Evolutionary conservation across 768 basidiomycete genomes (phyloP).

Genomic region (Suillus plorans): DNA sequence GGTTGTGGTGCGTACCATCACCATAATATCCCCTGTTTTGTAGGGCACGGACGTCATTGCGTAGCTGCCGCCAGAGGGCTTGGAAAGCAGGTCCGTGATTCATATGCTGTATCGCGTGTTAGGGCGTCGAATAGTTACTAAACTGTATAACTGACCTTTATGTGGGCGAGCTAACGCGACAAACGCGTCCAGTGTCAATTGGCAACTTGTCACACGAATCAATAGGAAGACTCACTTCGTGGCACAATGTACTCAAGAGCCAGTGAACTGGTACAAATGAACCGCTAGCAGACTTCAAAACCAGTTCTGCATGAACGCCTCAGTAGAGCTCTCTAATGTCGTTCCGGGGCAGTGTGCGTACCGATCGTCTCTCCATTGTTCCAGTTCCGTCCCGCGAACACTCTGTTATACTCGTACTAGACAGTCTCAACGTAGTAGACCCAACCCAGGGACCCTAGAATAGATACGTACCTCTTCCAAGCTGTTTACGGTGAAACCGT

Average conservation of each 20-base stretch:
- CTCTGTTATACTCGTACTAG: constrained; percentile 75
- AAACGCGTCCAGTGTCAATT: constrained; percentile 9
- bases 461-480: constrained; percentile 68
- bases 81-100: constrained; percentile 79
- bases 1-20: constrained; percentile 52
- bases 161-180: constrained; percentile 67
- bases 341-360: constrained; percentile 24
- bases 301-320: constrained; percentile 56
- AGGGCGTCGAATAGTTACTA: background rate
- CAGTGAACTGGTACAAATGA: constrained; percentile 61
- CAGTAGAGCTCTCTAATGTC: background rate
- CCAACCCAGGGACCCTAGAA: background rate
- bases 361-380: constrained; percentile 80
- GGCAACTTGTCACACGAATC: background rate
- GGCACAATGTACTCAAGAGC: constrained; percentile 78
- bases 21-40: constrained; percentile 80
- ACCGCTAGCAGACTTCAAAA: constrained; percentile 62
- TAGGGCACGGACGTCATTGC: constrained; percentile 64
- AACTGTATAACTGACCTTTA: constrained; percentile 50
- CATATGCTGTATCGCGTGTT: constrained; percentile 56
- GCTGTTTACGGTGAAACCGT: constrained; percentile 75
- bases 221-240: constrained; percentile 57
- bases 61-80: constrained; percentile 66
- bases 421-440: constrained; percentile 1
- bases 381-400: constrained; percentile 86